These are phyloP conservation scores for Boletus pseudo-olivaceus DNA, from an alignment of 768 basidiomycete species.

Conservation along the genomic window DNA sequence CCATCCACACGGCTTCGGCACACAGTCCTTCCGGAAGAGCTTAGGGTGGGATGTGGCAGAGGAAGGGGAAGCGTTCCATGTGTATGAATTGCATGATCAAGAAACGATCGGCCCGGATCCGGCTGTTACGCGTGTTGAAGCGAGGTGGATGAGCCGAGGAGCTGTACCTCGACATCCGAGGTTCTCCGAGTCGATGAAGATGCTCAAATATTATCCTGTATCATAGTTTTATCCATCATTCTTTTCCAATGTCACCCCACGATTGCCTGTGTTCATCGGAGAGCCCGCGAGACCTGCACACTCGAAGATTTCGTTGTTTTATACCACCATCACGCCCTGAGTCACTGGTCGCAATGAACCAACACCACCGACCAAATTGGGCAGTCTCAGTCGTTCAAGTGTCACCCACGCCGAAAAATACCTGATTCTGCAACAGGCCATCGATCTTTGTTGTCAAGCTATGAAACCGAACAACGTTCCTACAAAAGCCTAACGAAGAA, in stretches of 20 bases:
- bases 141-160: background rate
- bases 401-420: too few relatives aligned
- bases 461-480: background rate
- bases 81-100: conserved; percentile 26
- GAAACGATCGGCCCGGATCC: conserved; percentile 7
- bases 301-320: too few relatives aligned
- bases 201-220: background rate
- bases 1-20: conserved; percentile 19
- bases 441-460: too few relatives aligned
- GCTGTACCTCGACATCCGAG: too few relatives aligned
- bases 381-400: too few relatives aligned
- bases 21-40: conserved; percentile 8
- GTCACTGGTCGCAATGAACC: too few relatives aligned
- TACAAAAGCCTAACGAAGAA: background rate
- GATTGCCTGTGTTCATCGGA: background rate
- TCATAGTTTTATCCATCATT: background rate
- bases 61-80: too few relatives aligned
- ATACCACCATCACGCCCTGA: too few relatives aligned
- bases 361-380: too few relatives aligned
- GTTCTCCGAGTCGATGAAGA: background rate
- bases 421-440: too few relatives aligned
- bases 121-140: background rate
- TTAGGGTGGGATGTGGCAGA: conserved; percentile 12
- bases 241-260: background rate
- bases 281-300: background rate